Conservation (phyloP, 306 rosid species). For the Prinsepia uniflora region DNA sequence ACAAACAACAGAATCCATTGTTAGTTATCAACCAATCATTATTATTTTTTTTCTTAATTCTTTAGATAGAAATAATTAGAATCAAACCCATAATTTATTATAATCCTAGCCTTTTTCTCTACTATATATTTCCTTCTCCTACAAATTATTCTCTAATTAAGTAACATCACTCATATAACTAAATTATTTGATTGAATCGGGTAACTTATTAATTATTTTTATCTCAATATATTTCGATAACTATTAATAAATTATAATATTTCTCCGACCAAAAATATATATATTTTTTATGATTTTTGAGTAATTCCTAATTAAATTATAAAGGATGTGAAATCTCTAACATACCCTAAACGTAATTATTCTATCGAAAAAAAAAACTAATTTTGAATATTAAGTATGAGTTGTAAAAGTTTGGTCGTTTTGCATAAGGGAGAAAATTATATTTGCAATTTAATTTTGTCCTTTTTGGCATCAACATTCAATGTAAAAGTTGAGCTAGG, state of each 20-base stretch:
- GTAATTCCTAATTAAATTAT: no score
- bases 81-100: neutral
- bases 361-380: no score
- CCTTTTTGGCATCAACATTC: neutral
- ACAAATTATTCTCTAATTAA: neutral
- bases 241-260: no score
- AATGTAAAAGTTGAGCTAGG: neutral
- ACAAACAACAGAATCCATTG: conserved; percentile 6
- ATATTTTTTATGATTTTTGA: no score
- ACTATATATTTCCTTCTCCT: neutral
- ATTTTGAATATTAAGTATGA: neutral
- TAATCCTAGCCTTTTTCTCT: neutral
- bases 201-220: no score
- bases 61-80: neutral
- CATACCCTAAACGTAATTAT: no score
- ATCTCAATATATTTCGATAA: no score
- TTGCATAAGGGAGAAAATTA: neutral
- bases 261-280: no score
- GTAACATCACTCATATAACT: neutral
- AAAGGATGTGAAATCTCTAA: no score
- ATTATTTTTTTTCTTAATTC: neutral
- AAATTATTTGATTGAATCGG: no score
- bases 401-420: neutral
- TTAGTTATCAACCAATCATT: neutral
- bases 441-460: neutral